Evolutionary conservation across 2,329 filamentous ascomycete genomes (phyloP).

Genomic region (Zymoseptoria crescenta): DNA sequence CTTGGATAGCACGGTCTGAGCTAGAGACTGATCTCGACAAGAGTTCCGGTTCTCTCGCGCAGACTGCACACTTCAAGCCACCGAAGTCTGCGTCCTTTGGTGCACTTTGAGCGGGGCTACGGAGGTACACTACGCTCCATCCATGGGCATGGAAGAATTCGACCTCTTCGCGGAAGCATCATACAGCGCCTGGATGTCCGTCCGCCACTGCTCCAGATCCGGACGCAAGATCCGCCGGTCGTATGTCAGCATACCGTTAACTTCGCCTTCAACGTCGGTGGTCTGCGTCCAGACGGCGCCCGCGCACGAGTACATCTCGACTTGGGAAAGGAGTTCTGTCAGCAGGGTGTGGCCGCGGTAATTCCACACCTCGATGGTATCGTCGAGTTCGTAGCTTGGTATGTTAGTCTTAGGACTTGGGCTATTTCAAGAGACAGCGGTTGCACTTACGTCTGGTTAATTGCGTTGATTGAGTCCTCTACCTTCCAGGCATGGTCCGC

Average conservation of each 20-base stretch:
- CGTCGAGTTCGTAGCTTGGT: slow-evolving; percentile 53
- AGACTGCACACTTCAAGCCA: too few relatives aligned
- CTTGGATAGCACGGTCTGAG: too few relatives aligned
- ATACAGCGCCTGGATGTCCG: slow-evolving; percentile 54
- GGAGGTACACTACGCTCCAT: too few relatives aligned
- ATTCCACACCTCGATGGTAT: slow-evolving; percentile 54
- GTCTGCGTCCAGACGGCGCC: slow-evolving; percentile 67
- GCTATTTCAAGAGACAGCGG: neutral
- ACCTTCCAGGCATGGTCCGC: slow-evolving; percentile 61
- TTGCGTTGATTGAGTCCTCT: slow-evolving; percentile 48
- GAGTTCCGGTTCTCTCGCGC: too few relatives aligned
- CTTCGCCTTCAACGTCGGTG: slow-evolving; percentile 65
- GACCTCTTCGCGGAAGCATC: slow-evolving; percentile 37
- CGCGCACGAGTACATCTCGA: slow-evolving; percentile 53
- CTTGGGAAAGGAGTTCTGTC: slow-evolving; percentile 41
- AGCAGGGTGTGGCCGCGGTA: slow-evolving; percentile 52
- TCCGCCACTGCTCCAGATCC: slow-evolving; percentile 47
- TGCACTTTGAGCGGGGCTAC: too few relatives aligned
- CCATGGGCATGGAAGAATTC: slow-evolving; percentile 11
- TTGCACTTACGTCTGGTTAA: slow-evolving; percentile 47
- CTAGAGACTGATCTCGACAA: too few relatives aligned
- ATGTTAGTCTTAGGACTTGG: neutral
- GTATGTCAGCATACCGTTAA: slow-evolving; percentile 59
- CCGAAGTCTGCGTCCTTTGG: too few relatives aligned
- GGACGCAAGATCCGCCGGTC: slow-evolving; percentile 54